Conservation (phyloP, 1,284 basidiomycete species). For the Jaminaea rosea region DNA sequence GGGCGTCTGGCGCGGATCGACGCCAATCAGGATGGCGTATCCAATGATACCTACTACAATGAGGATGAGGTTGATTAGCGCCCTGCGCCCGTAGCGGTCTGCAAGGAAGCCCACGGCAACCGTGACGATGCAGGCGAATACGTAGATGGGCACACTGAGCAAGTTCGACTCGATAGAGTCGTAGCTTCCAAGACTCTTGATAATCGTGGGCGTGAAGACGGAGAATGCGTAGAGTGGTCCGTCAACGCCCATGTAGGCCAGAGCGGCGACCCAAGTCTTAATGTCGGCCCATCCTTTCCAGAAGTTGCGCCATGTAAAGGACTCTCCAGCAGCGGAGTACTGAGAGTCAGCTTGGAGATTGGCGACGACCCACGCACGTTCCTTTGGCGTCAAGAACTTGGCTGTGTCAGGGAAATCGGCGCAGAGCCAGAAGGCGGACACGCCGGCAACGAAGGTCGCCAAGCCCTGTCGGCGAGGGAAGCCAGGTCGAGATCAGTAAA, state of each 20-base stretch:
- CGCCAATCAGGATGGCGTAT: conserved; percentile 62
- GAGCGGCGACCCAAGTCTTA: conserved; percentile 63
- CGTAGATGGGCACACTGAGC: conserved; percentile 15
- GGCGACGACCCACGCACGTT: conserved; percentile 55
- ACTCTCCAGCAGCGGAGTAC: conserved; percentile 66
- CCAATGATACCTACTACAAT: conserved; percentile 51
- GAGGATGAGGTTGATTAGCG: conserved; percentile 55
- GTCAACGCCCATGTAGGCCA: conserved; percentile 18
- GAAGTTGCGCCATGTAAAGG: conserved; percentile 58
- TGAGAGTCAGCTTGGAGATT: conserved; percentile 61
- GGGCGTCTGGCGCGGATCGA: conserved; percentile 47
- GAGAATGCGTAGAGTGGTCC: conserved; percentile 62
- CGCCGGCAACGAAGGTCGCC: conserved; percentile 48
- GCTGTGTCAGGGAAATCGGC: conserved; percentile 53
- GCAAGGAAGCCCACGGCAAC: conserved; percentile 59
- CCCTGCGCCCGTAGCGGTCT: conserved; percentile 57
- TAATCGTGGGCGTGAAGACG: conserved; percentile 57
- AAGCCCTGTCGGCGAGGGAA: too few relatives aligned
- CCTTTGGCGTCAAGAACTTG: conserved; percentile 46
- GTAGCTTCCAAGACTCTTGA: conserved; percentile 15
- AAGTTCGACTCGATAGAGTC: conserved; percentile 30
- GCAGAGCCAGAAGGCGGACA: conserved; percentile 49
- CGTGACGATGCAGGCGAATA: conserved; percentile 57
- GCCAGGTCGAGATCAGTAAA: too few relatives aligned
- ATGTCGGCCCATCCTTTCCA: conserved; percentile 58